phyloP scores from a whole-genome alignment of 2,329 filamentous ascomycete species.

The Ascochyta pisi region DNA sequence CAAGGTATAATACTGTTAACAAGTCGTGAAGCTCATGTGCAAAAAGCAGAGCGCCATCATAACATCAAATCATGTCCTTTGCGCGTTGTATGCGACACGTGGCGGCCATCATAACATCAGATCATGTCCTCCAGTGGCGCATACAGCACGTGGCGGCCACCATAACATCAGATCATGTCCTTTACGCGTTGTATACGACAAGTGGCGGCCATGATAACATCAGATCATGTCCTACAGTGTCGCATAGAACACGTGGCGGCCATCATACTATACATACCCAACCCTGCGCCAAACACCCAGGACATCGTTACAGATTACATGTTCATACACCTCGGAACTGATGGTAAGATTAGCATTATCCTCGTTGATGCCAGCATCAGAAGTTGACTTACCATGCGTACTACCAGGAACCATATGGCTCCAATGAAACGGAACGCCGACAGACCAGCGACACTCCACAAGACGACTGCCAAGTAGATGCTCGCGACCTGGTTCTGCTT shows the following conservation, averaged over 20 bases:
- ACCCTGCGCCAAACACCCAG: conserved; percentile 11
- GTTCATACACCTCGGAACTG: conserved; percentile 61
- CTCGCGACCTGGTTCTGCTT: conserved; percentile 67
- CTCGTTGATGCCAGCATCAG: not conserved
- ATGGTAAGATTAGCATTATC: conserved; percentile 33
- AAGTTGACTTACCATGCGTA: conserved; percentile 47
- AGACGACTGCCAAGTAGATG: conserved; percentile 84
- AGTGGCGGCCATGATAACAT: not conserved
- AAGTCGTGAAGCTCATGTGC: conserved; percentile 16
- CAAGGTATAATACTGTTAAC: conserved; percentile 19
- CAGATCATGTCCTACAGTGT: not conserved
- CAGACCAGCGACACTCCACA: conserved; percentile 87
- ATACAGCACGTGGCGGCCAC: not conserved
- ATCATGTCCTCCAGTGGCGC: not conserved
- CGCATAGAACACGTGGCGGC: not conserved
- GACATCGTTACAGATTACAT: not conserved
- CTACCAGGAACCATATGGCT: conserved; percentile 87
- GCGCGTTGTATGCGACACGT: not conserved
- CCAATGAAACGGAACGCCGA: conserved; percentile 88
- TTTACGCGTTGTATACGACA: not conserved
- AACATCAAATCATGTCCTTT: not conserved
- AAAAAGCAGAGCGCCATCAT: conserved; percentile 9
- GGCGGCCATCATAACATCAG: not conserved
- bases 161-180: conserved; percentile 2
- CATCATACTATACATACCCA: conserved; percentile 10